Percentiles rank a stretch among this genome's conserved stretches.
phyloP scores from a whole-genome alignment of 805 yeast genomes.

The Saccharomycopsis lassenensis region DNA sequence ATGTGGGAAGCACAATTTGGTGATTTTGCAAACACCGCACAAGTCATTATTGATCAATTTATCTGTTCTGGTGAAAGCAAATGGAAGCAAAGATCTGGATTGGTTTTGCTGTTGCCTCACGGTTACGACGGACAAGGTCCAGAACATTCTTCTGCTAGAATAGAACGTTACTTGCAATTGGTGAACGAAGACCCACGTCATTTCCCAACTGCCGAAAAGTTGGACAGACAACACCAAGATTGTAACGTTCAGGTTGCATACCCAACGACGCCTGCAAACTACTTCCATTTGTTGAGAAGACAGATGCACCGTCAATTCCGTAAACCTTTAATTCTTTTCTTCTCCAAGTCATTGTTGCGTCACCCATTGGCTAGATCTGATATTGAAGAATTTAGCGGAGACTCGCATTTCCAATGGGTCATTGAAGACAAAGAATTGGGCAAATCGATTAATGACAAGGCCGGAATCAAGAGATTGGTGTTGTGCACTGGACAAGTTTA shows the following conservation, averaged over 20 bases:
- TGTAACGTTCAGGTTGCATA: constrained; percentile 96
- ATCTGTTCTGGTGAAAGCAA: constrained; percentile 94
- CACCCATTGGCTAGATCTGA: constrained; percentile 93
- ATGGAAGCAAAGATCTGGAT: constrained; percentile 98
- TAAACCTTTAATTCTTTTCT: constrained; percentile 75
- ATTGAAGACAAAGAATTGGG: constrained; percentile 88
- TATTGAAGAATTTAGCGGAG: constrained; percentile 78
- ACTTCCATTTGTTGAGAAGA: constrained; percentile 95
- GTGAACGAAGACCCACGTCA: constrained; percentile 91
- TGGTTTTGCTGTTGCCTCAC: constrained; percentile 91
- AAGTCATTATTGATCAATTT: constrained; percentile 94
- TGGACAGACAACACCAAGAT: constrained; percentile 97
- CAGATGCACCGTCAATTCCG: constrained; percentile 99
- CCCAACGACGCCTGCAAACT: constrained; percentile 95
- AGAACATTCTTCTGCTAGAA: constrained; percentile 96
- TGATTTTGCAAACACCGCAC: constrained; percentile 99
- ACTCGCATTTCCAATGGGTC: constrained; percentile 89
- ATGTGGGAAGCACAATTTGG: constrained; percentile 99
- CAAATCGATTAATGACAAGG: constrained; percentile 61
- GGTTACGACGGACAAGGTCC: constrained; percentile 99
- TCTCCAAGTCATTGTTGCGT: constrained; percentile 90
- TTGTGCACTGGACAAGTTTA: constrained; percentile 89
- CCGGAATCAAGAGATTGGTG: constrained; percentile 79
- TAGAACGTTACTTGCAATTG: constrained; percentile 92
- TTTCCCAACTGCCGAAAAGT: constrained; percentile 83